These are phyloP conservation scores for Aspergillus bridgeri DNA, from an alignment of 495 filamentous ascomycete species.

Conservation along the genomic window DNA sequence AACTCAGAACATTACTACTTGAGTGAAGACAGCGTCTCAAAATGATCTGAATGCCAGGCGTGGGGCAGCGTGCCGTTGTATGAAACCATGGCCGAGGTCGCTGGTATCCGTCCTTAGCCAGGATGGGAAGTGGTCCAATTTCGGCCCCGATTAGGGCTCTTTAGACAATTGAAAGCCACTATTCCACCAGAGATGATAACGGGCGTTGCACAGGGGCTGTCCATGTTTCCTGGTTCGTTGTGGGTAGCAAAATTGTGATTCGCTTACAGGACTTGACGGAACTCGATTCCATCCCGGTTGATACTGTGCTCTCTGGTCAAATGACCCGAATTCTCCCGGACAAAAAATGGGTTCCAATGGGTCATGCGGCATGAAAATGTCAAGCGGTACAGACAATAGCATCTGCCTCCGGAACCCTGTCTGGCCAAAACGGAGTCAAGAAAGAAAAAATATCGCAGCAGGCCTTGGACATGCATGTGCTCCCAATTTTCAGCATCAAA, in stretches of 20 bases:
- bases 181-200: slow-evolving; percentile 16
- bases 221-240: not conserved
- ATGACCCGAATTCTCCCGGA: not conserved
- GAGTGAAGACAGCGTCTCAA: slow-evolving; percentile 41
- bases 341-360: not conserved
- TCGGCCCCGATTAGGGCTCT: slow-evolving; percentile 29
- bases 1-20: slow-evolving; percentile 35
- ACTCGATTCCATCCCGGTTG: not conserved
- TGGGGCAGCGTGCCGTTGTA: slow-evolving; percentile 43
- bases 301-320: not conserved
- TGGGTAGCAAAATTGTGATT: not conserved
- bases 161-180: slow-evolving; percentile 20
- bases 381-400: not conserved
- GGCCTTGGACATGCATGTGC: not conserved
- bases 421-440: not conserved
- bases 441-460: not conserved
- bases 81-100: slow-evolving; percentile 37
- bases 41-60: slow-evolving; percentile 41
- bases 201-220: not conserved
- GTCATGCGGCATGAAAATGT: not conserved
- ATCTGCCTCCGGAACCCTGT: not conserved
- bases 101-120: slow-evolving; percentile 23
- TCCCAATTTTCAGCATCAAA: not conserved
- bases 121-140: slow-evolving; percentile 28
- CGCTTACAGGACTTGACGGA: not conserved